Conservation (phyloP, 2,329 filamentous ascomycete species). For the Colletotrichum lini region DNA sequence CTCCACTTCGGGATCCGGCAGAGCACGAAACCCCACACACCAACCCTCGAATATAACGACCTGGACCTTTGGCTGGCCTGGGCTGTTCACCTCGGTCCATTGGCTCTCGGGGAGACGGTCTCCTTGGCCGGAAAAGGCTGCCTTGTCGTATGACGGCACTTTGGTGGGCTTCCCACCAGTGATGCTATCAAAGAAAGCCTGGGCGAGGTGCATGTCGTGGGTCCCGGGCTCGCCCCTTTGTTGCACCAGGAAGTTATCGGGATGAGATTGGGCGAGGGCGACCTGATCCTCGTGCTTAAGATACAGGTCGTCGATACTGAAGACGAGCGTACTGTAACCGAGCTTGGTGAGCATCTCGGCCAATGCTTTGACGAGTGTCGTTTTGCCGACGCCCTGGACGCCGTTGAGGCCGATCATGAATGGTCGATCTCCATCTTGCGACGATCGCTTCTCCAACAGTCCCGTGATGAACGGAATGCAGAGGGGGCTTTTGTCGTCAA, state of each 20-base stretch:
- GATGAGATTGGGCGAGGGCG: constrained; percentile 74
- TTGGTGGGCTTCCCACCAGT: constrained; percentile 65
- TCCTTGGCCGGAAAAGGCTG: constrained; percentile 80
- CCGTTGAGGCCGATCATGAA: constrained; percentile 93
- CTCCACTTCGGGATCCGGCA: constrained; percentile 66
- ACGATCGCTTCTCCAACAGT: constrained; percentile 62
- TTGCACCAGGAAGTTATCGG: constrained; percentile 82
- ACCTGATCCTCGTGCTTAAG: constrained; percentile 79
- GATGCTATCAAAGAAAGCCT: constrained; percentile 72
- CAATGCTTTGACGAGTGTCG: constrained; percentile 82
- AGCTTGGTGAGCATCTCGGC: constrained; percentile 70
- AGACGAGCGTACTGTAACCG: constrained; percentile 76
- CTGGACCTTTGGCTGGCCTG: constrained; percentile 63
- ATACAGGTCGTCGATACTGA: constrained; percentile 93
- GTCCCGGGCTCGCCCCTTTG: constrained; percentile 88
- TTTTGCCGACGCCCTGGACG: constrained; percentile 93
- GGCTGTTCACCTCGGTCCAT: constrained; percentile 73
- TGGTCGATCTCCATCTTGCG: constrained; percentile 67
- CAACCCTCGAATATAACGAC: constrained; percentile 91
- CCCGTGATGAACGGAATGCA: constrained; percentile 84
- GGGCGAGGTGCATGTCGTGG: constrained; percentile 80
- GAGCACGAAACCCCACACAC: constrained; percentile 86
- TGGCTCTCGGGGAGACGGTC: constrained; percentile 75
- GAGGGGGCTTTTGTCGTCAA: constrained; percentile 84
- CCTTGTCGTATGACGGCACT: constrained; percentile 88